Conservation (phyloP, 176 grass and related monocot species). For the Saccharum officinarum region DNA sequence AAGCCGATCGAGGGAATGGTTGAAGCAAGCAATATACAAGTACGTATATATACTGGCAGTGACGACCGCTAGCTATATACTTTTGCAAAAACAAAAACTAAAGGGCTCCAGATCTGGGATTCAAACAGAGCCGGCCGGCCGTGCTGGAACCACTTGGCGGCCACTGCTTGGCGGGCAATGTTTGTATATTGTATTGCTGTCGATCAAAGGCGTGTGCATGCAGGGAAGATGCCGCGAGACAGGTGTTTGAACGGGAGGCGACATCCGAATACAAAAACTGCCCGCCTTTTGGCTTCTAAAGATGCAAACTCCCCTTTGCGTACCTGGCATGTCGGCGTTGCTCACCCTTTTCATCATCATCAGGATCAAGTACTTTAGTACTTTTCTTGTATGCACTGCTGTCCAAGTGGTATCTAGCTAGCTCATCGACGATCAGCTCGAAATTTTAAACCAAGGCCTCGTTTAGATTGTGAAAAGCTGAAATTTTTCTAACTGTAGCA, state of each 20-base stretch:
- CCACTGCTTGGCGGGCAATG: background rate
- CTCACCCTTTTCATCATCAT: background rate
- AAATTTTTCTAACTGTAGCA: no score
- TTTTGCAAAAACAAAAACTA: background rate
- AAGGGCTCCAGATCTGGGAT: conserved; percentile 45
- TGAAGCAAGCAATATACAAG: conserved; percentile 28
- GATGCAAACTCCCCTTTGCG: conserved; percentile 31
- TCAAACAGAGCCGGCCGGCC: conserved; percentile 33
- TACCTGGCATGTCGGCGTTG: conserved; percentile 34
- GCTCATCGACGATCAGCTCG: background rate
- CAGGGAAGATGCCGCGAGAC: conserved; percentile 46
- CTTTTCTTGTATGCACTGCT: background rate
- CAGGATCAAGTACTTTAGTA: background rate
- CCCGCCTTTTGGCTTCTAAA: conserved; percentile 23
- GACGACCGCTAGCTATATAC: background rate
- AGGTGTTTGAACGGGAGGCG: conserved; percentile 42
- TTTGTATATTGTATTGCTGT: conserved; percentile 7
- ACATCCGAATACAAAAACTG: conserved; percentile 44
- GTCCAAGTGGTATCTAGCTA: conserved; percentile 25
- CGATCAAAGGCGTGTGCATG: conserved; percentile 32
- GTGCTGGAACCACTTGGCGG: conserved; percentile 33
- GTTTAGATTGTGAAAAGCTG: no score
- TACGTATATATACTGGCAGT: background rate
- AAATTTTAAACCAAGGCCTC: background rate
- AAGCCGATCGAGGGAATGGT: background rate